Conservation (phyloP, 208 protist genomes). For the Leishmania arabica region DNA sequence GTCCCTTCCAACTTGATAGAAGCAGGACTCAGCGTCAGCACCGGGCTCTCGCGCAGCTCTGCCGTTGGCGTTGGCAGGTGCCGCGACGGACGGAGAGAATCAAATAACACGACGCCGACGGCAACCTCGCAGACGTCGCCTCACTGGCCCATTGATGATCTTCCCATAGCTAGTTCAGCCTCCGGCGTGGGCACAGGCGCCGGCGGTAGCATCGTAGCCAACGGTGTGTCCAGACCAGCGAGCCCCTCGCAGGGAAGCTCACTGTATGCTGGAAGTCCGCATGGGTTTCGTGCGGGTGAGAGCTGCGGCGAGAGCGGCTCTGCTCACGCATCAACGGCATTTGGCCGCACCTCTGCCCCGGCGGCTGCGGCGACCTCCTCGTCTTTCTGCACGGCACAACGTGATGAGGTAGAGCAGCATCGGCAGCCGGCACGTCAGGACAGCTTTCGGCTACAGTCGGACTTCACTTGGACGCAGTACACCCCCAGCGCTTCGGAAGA, state of each 20-base stretch:
- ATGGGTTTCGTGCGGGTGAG: neutral
- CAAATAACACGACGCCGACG: neutral
- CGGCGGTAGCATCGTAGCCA: neutral
- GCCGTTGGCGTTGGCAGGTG: too few relatives aligned
- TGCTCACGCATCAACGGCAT: neutral
- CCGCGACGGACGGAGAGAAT: neutral
- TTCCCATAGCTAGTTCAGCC: neutral
- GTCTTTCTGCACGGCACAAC: neutral
- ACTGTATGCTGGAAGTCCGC: conserved; percentile 7
- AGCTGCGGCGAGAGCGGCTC: conserved; percentile 10
- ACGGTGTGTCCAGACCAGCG: neutral
- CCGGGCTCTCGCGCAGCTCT: conserved; percentile 7
- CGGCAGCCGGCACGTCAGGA: conserved; percentile 6
- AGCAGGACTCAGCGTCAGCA: neutral
- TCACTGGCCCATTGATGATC: conserved; percentile 5
- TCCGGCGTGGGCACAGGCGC: neutral
- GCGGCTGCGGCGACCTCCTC: neutral
- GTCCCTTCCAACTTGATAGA: neutral
- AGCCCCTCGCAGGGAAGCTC: conserved; percentile 16
- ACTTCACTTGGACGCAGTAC: conserved; percentile 33
- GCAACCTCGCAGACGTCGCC: neutral
- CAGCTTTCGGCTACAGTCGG: conserved; percentile 30
- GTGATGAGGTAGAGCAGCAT: neutral
- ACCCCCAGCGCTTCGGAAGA: conserved; percentile 28
- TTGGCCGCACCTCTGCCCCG: neutral